Evolutionary conservation across 352 stramenopile genomes (phyloP).

Genomic region (Globisporangium orthogonon): DNA sequence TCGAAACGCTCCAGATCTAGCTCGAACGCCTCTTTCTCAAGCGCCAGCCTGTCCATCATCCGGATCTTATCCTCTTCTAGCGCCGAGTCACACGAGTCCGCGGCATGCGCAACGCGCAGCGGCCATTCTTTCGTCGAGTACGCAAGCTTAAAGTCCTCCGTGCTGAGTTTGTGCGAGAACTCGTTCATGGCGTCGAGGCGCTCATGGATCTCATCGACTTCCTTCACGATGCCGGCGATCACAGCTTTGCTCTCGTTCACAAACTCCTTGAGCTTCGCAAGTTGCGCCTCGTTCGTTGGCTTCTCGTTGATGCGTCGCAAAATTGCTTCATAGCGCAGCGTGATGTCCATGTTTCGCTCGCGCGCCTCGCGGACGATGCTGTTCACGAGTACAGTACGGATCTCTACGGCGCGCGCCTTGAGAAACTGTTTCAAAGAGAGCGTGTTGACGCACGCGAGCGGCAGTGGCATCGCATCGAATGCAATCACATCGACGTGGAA

Average conservation of each 20-base stretch:
- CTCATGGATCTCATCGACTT: slow-evolving; percentile 73
- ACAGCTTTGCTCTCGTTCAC: slow-evolving; percentile 77
- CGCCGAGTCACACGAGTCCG: slow-evolving; percentile 81
- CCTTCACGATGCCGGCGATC: slow-evolving; percentile 65
- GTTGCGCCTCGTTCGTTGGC: slow-evolving; percentile 88
- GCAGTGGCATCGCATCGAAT: slow-evolving; percentile 72
- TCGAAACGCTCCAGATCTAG: slow-evolving; percentile 86
- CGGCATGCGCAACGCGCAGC: slow-evolving; percentile 69
- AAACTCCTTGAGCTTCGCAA: slow-evolving; percentile 87
- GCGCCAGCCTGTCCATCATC: slow-evolving; percentile 91
- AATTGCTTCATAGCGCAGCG: slow-evolving; percentile 84
- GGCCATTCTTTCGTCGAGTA: slow-evolving; percentile 89
- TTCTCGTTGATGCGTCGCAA: slow-evolving; percentile 89
- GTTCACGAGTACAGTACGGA: slow-evolving; percentile 77
- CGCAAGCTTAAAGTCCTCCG: slow-evolving; percentile 86
- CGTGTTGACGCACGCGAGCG: slow-evolving; percentile 75
- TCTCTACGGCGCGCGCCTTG: slow-evolving; percentile 52
- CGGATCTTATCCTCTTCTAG: slow-evolving; percentile 90
- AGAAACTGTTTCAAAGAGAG: slow-evolving; percentile 61
- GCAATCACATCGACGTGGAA: slow-evolving; percentile 53
- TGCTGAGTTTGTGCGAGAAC: slow-evolving; percentile 81
- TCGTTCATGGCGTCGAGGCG: slow-evolving; percentile 69
- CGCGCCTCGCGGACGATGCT: slow-evolving; percentile 71
- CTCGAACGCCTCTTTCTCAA: slow-evolving; percentile 89
- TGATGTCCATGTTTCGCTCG: slow-evolving; percentile 86